These are phyloP conservation scores for Salix caprea DNA, from an alignment of 345 rosid genomes.

Conservation along the genomic window DNA sequence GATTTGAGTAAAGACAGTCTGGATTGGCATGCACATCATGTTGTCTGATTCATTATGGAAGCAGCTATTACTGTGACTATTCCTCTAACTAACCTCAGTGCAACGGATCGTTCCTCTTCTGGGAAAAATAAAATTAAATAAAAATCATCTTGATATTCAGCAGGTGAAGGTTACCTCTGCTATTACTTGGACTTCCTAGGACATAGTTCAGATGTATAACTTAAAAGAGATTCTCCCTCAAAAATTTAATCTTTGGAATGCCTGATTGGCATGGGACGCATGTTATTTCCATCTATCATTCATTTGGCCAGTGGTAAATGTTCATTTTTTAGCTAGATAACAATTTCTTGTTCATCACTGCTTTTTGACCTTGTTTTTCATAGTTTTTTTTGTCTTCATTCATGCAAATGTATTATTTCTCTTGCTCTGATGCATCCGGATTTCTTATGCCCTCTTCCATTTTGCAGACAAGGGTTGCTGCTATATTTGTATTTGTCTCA, in stretches of 20 bases:
- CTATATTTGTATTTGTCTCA: conserved; percentile 76
- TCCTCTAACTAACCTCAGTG: background rate
- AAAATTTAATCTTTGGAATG: background rate
- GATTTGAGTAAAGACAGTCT: background rate
- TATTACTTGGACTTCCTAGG: background rate
- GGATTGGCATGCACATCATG: background rate
- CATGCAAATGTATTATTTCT: background rate
- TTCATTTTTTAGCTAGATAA: background rate
- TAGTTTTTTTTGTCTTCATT: background rate
- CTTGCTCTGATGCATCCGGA: background rate
- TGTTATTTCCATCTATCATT: background rate
- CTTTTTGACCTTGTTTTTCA: background rate
- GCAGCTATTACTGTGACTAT: background rate
- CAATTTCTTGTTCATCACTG: conserved; percentile 1
- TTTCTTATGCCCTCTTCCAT: conserved; percentile 2
- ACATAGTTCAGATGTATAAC: background rate
- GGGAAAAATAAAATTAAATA: background rate
- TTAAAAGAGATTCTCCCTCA: background rate
- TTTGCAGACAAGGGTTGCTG: conserved; percentile 83
- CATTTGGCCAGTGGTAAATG: background rate
- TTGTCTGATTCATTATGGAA: background rate
- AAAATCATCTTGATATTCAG: background rate
- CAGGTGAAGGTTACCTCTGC: background rate
- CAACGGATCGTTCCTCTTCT: background rate
- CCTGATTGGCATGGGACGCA: background rate